Evolutionary conservation across 1,139 yeast genomes (phyloP).

Genomic region (Magnusiomyces tetraspermus): DNA sequence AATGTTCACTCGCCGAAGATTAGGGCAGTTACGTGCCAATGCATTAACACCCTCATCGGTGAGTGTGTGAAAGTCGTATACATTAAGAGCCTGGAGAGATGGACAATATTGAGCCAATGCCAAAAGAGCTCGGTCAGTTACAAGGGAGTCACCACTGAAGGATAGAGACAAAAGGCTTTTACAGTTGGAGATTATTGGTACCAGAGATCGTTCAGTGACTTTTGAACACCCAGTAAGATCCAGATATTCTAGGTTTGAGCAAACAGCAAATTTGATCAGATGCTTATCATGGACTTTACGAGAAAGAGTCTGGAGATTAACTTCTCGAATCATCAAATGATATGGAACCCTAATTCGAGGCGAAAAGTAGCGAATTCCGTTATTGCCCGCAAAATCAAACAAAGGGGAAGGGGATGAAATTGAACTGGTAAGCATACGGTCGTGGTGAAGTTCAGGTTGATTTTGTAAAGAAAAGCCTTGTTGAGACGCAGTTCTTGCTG

Average conservation of each 20-base stretch:
- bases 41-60: constrained; percentile 55
- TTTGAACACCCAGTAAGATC: constrained; percentile 74
- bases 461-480: too few relatives aligned
- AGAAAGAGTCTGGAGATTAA: constrained; percentile 71
- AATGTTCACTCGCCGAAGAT: constrained; percentile 74
- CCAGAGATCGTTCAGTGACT: constrained; percentile 52
- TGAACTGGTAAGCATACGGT: too few relatives aligned
- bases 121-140: constrained; percentile 56
- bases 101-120: constrained; percentile 67
- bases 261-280: constrained; percentile 32
- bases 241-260: constrained; percentile 71
- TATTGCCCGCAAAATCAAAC: too few relatives aligned
- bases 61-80: constrained; percentile 70
- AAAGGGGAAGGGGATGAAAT: too few relatives aligned
- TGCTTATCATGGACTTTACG: constrained; percentile 56
- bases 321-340: constrained; percentile 62
- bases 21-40: constrained; percentile 55
- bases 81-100: constrained; percentile 80
- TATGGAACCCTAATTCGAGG: constrained; percentile 53
- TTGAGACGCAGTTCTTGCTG: too few relatives aligned
- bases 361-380: too few relatives aligned
- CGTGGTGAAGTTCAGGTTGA: too few relatives aligned
- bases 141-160: constrained; percentile 65
- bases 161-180: constrained; percentile 74
- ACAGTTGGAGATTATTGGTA: constrained; percentile 55